A percentile compares a stretch with the other conserved stretches of the same genome.
phyloP scores from a whole-genome alignment of 345 rosid species.

The Reutealis trisperma region DNA sequence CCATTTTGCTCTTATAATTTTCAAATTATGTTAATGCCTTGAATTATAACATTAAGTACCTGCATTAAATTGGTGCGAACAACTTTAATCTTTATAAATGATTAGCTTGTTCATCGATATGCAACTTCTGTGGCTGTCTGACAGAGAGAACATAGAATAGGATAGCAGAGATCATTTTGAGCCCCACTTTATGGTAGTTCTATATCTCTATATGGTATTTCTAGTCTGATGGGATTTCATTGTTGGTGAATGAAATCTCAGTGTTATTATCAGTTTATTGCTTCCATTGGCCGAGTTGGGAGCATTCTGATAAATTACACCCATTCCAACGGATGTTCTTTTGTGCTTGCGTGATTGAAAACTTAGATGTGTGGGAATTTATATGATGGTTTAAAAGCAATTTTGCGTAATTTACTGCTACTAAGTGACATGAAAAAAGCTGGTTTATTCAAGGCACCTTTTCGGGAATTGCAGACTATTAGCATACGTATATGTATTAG shows the following conservation, averaged over 20 bases:
- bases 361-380: background rate
- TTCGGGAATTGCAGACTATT: background rate
- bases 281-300: background rate
- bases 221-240: no score
- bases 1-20: no score
- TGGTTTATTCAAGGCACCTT: background rate
- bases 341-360: background rate
- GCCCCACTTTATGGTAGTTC: background rate
- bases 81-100: background rate
- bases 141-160: background rate
- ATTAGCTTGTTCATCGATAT: background rate
- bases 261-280: background rate
- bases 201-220: no score
- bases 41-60: no score
- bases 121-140: background rate
- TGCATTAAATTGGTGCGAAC: background rate
- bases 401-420: no score
- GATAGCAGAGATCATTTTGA: background rate
- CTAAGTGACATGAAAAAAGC: background rate
- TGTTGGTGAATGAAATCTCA: background rate
- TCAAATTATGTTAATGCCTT: background rate
- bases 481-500: background rate
- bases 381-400: background rate
- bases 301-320: background rate
- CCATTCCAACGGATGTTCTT: background rate